Base-by-base conservation (phyloP, 345 rosid species). In the Capsella bursapastoris region DNA sequence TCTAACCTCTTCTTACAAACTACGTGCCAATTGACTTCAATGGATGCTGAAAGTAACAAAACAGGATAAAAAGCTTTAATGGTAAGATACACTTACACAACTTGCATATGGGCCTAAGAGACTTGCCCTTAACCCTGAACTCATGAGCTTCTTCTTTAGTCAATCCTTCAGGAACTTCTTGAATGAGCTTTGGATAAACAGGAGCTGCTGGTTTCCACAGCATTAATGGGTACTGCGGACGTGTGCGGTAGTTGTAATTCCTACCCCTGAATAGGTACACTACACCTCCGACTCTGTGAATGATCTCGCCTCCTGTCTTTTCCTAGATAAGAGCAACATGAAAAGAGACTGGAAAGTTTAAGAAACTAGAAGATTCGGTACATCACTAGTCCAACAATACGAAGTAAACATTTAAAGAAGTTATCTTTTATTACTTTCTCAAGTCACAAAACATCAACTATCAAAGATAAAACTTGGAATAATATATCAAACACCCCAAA, bases 141-240 rank as follows among this genome's bases (percentile, higher is more conserved):
- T 73, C 82, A 75, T 83, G 74, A 28, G 97, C 95, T 86, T 94
- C 95, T 3, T 73, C 81, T 80, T 84, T 80, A 7, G 96, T 88
- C 81, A 94, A 81, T 63, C 96, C 97, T 80, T 87, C 89, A 32
- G 96, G 97, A 78, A 90, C 83, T 72, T 91, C 93, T 79, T 90
- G 96, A 66, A 94, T 91, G 37, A 94, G 97, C 77, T 91, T 91
- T 6, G 96, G 97, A 79, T 91, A 94, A 57, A 94, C 96, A 8
- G 98, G 97, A 83, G 98, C 80, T 71, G 98, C 97, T 45, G 98
- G 98, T 76, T 94, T 91, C 98, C 97, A 94, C 31, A 91, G 83
- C 98, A 91, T 94, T 77, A 91, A 61, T 0, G 97, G 98, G 51
- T 86, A 88, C 69, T 83, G 88, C 0, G 95, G 95, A 79, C 95